Evolutionary conservation across 352 stramenopile species (phyloP), one percentile per base, ranked within the genome.

Genomic region (Vaucheria bursata): DNA sequence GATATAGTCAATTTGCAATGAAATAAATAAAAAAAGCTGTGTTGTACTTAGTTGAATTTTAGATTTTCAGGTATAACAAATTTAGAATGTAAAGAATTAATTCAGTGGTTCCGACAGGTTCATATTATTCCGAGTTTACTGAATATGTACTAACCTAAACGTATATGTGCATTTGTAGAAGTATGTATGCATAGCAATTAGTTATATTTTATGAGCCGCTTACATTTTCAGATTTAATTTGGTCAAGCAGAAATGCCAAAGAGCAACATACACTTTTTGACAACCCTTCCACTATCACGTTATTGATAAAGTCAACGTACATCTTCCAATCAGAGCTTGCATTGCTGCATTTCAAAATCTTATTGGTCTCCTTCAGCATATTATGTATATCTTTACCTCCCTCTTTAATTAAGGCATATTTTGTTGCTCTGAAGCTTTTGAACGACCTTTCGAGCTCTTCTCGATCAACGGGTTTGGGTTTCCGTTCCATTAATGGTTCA

Each of bases 281-380:
- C 0, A 98, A 88, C 29, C 95, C 95, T 64, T 93, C 89, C 12
- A 98, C 91, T 8, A 98, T 92, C 18, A 98, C 93, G 81, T 94
- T 97, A 85, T 98, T 98, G 65, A 98, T 91, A 77, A 97, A 98
- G 80, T 98, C 92, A 25, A 97, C 90, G 78, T 98, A 98, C 8
- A 90, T 91, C 71, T 93, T 95, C 95, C 95, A 98, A 83, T 98
- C 88, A 59, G 86, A 88, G n/a, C 92, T 93, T 33, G 88, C 92
- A 78, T 97, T 97, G 45, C 94, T 93, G 7, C 97, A 90, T 34
- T 85, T 78, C 35, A 98, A 91, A 4, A 94, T 87, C 12, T 94
- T 93, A 82, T 97, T 97, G 0, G 91, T 97, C 77, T 98, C 92
- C 83, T 98, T 97, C 52, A 98, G 75, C 25, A 95, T 88, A 12